These are phyloP conservation scores for Populus tomentosa DNA, from an alignment of 441 rosid species.

Conservation along the genomic window DNA sequence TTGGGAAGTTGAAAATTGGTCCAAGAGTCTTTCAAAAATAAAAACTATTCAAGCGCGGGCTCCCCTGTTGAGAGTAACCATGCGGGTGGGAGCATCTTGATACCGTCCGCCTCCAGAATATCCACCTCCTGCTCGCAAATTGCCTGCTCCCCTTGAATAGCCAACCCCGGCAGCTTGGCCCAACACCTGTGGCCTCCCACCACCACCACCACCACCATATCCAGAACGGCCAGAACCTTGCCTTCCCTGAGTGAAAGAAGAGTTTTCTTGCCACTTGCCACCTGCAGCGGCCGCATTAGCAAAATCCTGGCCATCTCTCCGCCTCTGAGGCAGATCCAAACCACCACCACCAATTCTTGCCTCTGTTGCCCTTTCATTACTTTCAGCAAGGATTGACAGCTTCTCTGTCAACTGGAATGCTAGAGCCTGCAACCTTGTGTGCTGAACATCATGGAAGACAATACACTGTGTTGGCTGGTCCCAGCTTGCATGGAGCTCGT, in stretches of 20 bases:
- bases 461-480: slow-evolving; percentile 76
- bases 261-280: slow-evolving; percentile 69
- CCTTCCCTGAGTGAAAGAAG: slow-evolving; percentile 47
- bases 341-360: slow-evolving; percentile 60
- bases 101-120: slow-evolving; percentile 37
- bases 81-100: slow-evolving; percentile 40
- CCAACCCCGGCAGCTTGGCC: slow-evolving; percentile 41
- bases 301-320: slow-evolving; percentile 70
- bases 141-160: slow-evolving; percentile 48
- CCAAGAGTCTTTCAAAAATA: not conserved
- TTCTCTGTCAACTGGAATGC: slow-evolving; percentile 78
- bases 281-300: slow-evolving; percentile 42
- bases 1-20: not conserved
- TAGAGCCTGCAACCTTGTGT: slow-evolving; percentile 62
- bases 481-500: slow-evolving; percentile 80
- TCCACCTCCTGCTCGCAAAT: slow-evolving; percentile 45
- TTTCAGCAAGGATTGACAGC: slow-evolving; percentile 52
- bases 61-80: slow-evolving; percentile 71
- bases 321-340: slow-evolving; percentile 54
- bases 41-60: slow-evolving; percentile 28
- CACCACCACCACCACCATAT: slow-evolving; percentile 27
- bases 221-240: slow-evolving; percentile 50
- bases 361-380: slow-evolving; percentile 70
- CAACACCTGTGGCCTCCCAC: slow-evolving; percentile 34
- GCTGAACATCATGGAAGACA: slow-evolving; percentile 64